A percentile compares a stretch with the other conserved stretches of the same genome.
Conservation (phyloP, 106 monocot species). For the Gastrodia elata region DNA sequence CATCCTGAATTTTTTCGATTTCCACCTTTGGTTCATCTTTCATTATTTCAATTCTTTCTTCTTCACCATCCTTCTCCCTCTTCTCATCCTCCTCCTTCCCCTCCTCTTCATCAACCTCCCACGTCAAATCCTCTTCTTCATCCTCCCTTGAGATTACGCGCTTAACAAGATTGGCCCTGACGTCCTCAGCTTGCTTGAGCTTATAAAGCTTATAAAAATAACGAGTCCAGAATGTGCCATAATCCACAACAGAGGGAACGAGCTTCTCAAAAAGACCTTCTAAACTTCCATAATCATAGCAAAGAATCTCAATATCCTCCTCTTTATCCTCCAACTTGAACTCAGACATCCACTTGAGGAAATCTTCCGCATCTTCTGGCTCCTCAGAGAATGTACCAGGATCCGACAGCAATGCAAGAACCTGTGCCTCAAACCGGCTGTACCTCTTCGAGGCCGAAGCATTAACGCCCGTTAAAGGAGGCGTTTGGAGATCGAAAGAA, state of each 20-base stretch:
- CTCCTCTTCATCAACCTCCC: slow-evolving; percentile 72
- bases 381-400: slow-evolving; percentile 53
- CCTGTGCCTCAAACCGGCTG: slow-evolving; percentile 59
- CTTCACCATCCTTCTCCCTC: neutral
- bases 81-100: neutral
- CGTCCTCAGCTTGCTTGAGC: slow-evolving; percentile 84
- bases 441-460: slow-evolving; percentile 26
- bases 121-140: slow-evolving; percentile 57
- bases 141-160: slow-evolving; percentile 64
- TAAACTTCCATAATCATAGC: slow-evolving; percentile 41
- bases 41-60: neutral
- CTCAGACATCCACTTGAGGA: slow-evolving; percentile 38
- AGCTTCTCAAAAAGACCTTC: slow-evolving; percentile 52
- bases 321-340: slow-evolving; percentile 51
- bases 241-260: slow-evolving; percentile 59
- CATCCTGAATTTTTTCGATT: neutral
- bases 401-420: slow-evolving; percentile 60
- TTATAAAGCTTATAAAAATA: slow-evolving; percentile 79
- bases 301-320: slow-evolving; percentile 53
- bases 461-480: neutral
- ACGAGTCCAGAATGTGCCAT: slow-evolving; percentile 74
- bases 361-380: slow-evolving; percentile 61
- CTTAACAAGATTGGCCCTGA: slow-evolving; percentile 70
- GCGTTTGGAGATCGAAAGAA: neutral
- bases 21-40: slow-evolving; percentile 5